phyloP scores from a whole-genome alignment of 192 early-diverging fungal genomes.

The Rhizophagus clarus region DNA sequence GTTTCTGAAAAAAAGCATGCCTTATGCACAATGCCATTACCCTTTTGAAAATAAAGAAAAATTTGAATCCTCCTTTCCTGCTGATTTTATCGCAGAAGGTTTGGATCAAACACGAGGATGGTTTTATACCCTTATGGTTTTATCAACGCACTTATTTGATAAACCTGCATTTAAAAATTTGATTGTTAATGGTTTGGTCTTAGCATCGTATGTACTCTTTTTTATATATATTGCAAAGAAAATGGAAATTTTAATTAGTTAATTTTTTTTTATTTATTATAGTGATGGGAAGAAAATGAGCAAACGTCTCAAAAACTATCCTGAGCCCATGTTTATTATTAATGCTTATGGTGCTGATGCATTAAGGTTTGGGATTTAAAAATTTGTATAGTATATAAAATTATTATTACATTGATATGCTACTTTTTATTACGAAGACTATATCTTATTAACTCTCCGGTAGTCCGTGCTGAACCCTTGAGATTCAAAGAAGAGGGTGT shows the following conservation, averaged over 20 bases:
- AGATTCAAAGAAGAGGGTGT: conserved; percentile 97
- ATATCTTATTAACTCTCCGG: conserved; percentile 97
- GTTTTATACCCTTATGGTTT: conserved; percentile 98
- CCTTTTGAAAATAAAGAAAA: conserved; percentile 96
- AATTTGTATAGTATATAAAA: background rate
- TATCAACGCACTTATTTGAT: conserved; percentile 95
- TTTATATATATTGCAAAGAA: background rate
- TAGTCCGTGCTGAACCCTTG: conserved; percentile 93
- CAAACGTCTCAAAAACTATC: conserved; percentile 98
- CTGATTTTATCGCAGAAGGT: conserved; percentile 99
- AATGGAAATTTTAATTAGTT: background rate
- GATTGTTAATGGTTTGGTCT: conserved; percentile 94
- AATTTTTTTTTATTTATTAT: background rate
- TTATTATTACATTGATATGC: background rate
- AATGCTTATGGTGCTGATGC: conserved; percentile 93
- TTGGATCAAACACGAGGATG: conserved; percentile 99
- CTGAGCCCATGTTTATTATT: conserved; percentile 83
- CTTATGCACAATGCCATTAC: conserved; percentile 98
- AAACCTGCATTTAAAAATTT: conserved; percentile 95
- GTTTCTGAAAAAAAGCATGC: conserved; percentile 76
- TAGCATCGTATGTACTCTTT: conserved; percentile 64
- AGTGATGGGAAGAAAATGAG: conserved; percentile 99
- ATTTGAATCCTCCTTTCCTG: conserved; percentile 89
- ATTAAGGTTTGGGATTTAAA: conserved; percentile 47
- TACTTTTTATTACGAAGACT: conserved; percentile 48